phyloP scores from a whole-genome alignment of 257 asterid genomes.

The Mitragyna speciosa region DNA sequence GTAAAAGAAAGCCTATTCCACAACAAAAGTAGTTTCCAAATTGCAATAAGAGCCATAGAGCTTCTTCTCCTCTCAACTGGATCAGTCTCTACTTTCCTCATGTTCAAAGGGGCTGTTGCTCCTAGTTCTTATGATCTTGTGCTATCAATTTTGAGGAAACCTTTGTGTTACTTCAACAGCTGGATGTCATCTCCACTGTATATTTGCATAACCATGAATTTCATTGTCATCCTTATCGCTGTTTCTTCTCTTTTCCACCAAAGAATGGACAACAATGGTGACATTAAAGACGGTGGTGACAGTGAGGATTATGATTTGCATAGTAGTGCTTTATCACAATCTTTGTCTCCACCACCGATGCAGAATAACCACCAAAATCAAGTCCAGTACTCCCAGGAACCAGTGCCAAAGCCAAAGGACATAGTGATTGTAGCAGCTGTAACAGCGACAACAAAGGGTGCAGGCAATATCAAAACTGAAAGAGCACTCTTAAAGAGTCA shows the following conservation, averaged over 20 bases:
- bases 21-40: conserved; percentile 34
- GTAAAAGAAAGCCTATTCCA: conserved; percentile 30
- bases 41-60: conserved; percentile 37
- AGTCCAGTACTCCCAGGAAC: neutral
- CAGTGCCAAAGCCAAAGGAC: neutral
- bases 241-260: conserved; percentile 44
- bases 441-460: neutral
- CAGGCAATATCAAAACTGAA: neutral
- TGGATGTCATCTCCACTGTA: conserved; percentile 46
- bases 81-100: conserved; percentile 29
- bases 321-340: neutral
- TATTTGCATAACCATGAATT: conserved; percentile 46
- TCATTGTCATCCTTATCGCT: conserved; percentile 40
- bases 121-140: conserved; percentile 28
- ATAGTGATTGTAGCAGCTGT: too few species aligned
- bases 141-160: conserved; percentile 26
- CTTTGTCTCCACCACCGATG: conserved; percentile 10
- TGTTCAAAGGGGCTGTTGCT: conserved; percentile 34
- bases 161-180: conserved; percentile 30
- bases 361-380: conserved; percentile 2
- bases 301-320: conserved; percentile 7
- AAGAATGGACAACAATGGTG: conserved; percentile 4
- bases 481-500: neutral
- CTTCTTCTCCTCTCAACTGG: conserved; percentile 48
- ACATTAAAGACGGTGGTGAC: neutral